Conservation (phyloP, 305 asterid genomes). For the Coffea humblotiana region DNA sequence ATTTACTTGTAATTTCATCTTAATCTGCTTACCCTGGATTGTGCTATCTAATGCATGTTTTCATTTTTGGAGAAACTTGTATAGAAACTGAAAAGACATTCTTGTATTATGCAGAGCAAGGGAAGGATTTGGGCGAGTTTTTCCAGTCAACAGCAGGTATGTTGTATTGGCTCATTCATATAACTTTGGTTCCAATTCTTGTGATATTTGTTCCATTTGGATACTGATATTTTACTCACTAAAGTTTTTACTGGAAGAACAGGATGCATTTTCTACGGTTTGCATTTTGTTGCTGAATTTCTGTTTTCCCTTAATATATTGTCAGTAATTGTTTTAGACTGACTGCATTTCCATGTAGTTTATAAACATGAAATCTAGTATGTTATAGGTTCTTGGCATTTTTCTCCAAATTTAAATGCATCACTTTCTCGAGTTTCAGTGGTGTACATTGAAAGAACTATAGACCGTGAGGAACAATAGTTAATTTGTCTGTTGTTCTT, state of each 20-base stretch:
- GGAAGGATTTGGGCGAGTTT: conserved; percentile 82
- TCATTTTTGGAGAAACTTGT: not conserved
- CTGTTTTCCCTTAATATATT: not conserved
- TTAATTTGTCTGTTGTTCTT: not conserved
- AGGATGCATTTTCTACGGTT: not conserved
- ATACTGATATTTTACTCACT: not conserved
- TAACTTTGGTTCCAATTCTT: not conserved
- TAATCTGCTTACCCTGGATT: not conserved
- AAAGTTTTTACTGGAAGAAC: not conserved
- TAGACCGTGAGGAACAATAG: not conserved
- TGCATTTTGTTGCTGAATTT: not conserved
- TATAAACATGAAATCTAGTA: too few relatives aligned
- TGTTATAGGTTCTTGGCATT: not conserved
- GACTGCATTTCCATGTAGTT: not conserved
- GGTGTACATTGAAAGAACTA: not conserved
- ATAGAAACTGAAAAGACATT: not conserved
- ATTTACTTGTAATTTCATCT: not conserved
- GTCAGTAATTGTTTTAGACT: not conserved
- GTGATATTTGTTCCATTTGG: not conserved
- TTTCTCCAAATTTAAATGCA: not conserved
- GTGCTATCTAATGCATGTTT: not conserved
- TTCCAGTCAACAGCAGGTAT: conserved; percentile 90
- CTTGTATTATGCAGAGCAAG: conserved; percentile 61
- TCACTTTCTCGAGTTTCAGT: not conserved
- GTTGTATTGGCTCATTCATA: not conserved